phyloP scores from a whole-genome alignment of 441 rosid genomes.

The Breynia disticha region DNA sequence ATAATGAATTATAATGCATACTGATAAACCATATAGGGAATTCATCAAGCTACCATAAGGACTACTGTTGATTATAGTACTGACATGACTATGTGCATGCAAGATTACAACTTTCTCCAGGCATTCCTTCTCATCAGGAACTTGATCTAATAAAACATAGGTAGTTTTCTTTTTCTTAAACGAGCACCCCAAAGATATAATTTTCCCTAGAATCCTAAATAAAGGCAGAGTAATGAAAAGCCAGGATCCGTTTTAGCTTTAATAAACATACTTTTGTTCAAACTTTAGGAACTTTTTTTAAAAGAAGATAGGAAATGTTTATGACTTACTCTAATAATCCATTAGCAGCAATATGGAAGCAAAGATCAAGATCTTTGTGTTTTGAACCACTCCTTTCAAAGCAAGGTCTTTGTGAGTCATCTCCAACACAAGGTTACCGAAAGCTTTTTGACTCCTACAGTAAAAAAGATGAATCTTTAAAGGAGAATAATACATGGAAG shows the following conservation, averaged over 20 bases:
- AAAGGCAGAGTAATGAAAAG: not conserved
- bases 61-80: constrained; percentile 23
- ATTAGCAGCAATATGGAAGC: constrained; percentile 47
- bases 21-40: not conserved
- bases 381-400: constrained; percentile 36
- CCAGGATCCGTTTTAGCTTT: not conserved
- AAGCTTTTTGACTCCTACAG: constrained; percentile 33
- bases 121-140: constrained; percentile 8
- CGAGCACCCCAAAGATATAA: constrained; percentile 67
- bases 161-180: constrained; percentile 36
- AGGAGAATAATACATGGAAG: constrained; percentile 6
- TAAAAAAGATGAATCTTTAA: constrained; percentile 8
- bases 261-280: no score
- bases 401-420: constrained; percentile 42
- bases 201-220: constrained; percentile 47
- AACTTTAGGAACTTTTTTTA: not conserved
- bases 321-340: constrained; percentile 44
- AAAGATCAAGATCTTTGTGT: constrained; percentile 58
- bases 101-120: not conserved
- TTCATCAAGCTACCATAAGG: constrained; percentile 3
- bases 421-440: constrained; percentile 31
- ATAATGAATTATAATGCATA: no score
- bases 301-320: not conserved
- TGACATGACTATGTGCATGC: constrained; percentile 14
- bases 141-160: not conserved